Evolutionary conservation across 768 basidiomycete species (phyloP).

Genomic region (Boletus bicolor): DNA sequence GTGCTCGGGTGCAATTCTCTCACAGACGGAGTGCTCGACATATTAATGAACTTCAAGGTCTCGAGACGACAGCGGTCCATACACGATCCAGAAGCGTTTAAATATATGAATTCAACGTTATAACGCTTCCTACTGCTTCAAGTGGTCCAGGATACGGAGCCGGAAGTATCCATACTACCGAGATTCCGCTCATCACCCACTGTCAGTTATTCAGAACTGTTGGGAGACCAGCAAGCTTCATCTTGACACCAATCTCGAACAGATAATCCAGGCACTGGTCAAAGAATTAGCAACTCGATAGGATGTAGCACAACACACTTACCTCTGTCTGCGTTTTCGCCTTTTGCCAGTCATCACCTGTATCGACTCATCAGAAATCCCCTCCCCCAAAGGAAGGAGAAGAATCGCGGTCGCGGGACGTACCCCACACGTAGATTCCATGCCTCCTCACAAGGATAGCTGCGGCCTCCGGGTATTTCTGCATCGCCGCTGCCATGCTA

Average conservation of each 20-base stretch:
- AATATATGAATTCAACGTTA: neutral
- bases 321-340: slow-evolving; percentile 88
- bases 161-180: neutral
- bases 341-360: slow-evolving; percentile 75
- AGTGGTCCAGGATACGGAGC: neutral
- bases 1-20: neutral
- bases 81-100: neutral
- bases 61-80: neutral
- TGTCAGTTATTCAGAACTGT: slow-evolving; percentile 37
- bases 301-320: neutral
- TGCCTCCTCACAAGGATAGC: slow-evolving; percentile 76
- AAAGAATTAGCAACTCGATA: neutral
- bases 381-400: neutral
- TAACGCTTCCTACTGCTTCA: neutral
- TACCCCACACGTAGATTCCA: slow-evolving; percentile 86
- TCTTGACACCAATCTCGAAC: slow-evolving; percentile 84
- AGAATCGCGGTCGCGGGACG: slow-evolving; percentile 7
- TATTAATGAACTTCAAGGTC: slow-evolving; percentile 1
- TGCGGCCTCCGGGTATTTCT: slow-evolving; percentile 71
- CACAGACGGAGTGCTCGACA: neutral
- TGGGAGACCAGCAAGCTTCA: slow-evolving; percentile 62
- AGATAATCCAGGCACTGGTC: slow-evolving; percentile 83
- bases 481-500: slow-evolving; percentile 86
- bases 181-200: too few species aligned
- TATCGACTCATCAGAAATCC: slow-evolving; percentile 6